Base-by-base conservation (phyloP, 345 rosid species). In the Rhizophora apiculata region DNA sequence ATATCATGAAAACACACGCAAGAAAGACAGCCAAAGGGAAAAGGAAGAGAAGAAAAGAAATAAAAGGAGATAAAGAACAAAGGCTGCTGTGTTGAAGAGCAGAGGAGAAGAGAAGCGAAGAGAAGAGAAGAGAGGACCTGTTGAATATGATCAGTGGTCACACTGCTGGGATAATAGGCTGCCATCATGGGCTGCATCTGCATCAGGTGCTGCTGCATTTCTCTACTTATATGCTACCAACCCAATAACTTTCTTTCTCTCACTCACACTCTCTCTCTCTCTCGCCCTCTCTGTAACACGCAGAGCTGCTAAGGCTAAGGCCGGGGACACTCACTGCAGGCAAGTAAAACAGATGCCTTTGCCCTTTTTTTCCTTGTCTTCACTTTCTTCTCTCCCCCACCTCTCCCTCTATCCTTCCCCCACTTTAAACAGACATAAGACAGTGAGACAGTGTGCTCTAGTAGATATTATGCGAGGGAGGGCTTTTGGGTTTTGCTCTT, bases 161-260 rank as follows among this genome's bases (percentile, higher is more conserved):
- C 99, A 91, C 92, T 95, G 92, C 85, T 90, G 76, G 99, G 91
- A 79, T 92, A 92, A 86, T 90, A 96, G 72, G 98, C 92, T 78
- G 98, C 97, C 99, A 96, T 96, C 97, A 90, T 89, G 95, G 97
- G 99, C 94, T 96, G 99, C 97, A 88, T 90, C 93, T 95, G 98
- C 94, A 92, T 90, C 96, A 92, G 99, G 96, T 95, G 99, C 98
- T 95, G 99, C 83, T 95, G 99, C 80, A 56, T 64, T 68, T 62
- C 63, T 46, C 68, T 21, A 62, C 67, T 52, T 67, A 62, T 73
- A 65, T 15, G 26, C 24, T 26, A 54, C 37, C 36, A 9, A 62
- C 53, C 43, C 34, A 46, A 56, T 31, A 56, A 20, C 57, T 24
- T 18, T 20, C 8, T 31, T 9, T 1, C 54, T 46, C 64, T n/a